Conservation (phyloP, 352 stramenopile genomes). For the Thalassiosira livingstoniorum region DNA sequence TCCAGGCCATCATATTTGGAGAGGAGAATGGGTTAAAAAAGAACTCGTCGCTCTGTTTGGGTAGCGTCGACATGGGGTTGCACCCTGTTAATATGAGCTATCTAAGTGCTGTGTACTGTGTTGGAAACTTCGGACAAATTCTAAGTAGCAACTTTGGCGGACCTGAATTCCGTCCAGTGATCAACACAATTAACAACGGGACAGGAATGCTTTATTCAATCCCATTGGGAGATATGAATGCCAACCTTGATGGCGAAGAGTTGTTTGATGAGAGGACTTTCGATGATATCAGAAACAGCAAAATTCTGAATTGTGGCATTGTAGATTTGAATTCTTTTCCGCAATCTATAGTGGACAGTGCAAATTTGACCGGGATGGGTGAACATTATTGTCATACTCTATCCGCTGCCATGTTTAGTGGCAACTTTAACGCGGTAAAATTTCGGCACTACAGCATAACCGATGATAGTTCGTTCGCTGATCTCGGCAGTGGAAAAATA, state of each 20-base stretch:
- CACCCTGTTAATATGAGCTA: constrained; percentile 35
- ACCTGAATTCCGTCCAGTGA: not conserved
- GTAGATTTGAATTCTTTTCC: not conserved
- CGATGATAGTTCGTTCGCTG: constrained; percentile 3
- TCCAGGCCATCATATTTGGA: constrained; percentile 34
- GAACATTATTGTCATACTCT: constrained; percentile 22
- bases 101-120: constrained; percentile 48
- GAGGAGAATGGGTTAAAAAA: constrained; percentile 27
- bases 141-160: not conserved
- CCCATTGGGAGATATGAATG: constrained; percentile 34
- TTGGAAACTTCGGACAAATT: constrained; percentile 47
- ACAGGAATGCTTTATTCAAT: constrained; percentile 46
- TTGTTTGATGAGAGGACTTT: not conserved
- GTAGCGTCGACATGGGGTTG: not conserved
- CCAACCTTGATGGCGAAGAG: not conserved
- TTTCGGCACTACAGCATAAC: not conserved
- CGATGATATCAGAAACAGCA: not conserved
- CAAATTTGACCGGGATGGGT: constrained; percentile 9
- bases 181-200: constrained; percentile 52
- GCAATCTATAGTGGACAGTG: not conserved
- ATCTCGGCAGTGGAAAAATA: constrained; percentile 12
- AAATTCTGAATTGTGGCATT: constrained; percentile 9
- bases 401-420: constrained; percentile 25
- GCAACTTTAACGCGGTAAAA: constrained; percentile 9
- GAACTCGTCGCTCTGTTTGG: constrained; percentile 16